A percentile compares a stretch with the other conserved stretches of the same genome.
Conservation (phyloP, 768 basidiomycete species). For the Rhodosporidiobolus sp. region DNA sequence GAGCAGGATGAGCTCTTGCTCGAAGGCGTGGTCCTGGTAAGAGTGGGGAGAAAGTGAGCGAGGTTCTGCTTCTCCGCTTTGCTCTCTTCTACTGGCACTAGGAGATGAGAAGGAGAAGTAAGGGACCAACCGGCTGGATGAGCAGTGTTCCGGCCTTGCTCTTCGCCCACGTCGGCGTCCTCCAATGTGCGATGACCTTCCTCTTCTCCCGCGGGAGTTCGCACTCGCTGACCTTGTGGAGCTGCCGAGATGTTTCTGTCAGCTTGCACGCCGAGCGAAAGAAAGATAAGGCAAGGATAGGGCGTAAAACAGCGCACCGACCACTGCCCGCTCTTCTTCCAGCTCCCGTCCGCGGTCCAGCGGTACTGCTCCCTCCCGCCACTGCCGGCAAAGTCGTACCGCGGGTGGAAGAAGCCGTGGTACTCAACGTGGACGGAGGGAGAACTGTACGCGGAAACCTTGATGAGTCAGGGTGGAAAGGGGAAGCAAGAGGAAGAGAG, state of each 20-base stretch:
- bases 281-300: background rate
- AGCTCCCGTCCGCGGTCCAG: background rate
- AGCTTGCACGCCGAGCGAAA: too few species aligned
- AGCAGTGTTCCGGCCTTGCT: background rate
- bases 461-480: too few species aligned
- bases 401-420: background rate
- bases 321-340: background rate
- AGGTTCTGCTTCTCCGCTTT: too few species aligned
- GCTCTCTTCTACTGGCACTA: too few species aligned
- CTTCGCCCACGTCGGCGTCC: background rate
- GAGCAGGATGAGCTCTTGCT: too few species aligned
- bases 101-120: background rate
- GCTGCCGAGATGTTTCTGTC: background rate
- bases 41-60: background rate
- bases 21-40: background rate
- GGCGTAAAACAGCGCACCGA: background rate
- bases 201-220: background rate
- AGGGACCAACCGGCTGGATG: background rate
- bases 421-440: too few species aligned
- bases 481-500: too few species aligned
- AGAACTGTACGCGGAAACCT: background rate
- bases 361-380: background rate
- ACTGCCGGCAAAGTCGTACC: background rate
- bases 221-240: background rate
- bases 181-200: background rate